Evolutionary conservation across 1,284 basidiomycete species (phyloP).

Genomic region (Macrocystidia cucumis): DNA sequence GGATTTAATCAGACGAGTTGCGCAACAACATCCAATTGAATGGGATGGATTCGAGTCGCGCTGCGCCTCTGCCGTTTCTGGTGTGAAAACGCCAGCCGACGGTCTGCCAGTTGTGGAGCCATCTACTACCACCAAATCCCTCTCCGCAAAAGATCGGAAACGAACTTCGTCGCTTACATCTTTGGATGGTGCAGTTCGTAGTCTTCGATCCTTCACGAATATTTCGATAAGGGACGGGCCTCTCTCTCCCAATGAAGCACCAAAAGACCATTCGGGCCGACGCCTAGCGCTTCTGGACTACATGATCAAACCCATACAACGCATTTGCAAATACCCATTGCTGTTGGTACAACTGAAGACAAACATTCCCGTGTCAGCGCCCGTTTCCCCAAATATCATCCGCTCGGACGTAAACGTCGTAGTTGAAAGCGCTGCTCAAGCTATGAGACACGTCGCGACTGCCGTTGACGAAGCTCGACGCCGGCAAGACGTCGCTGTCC

Average conservation of each 20-base stretch:
- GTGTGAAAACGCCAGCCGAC: conserved; percentile 17
- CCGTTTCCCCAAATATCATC: conserved; percentile 11
- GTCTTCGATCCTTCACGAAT: conserved; percentile 24
- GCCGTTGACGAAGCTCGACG: conserved; percentile 58
- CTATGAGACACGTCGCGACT: conserved; percentile 54
- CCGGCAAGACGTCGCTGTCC: conserved; percentile 56
- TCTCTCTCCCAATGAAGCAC: conserved; percentile 13
- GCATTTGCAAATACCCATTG: conserved; percentile 88
- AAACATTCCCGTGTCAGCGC: conserved; percentile 20
- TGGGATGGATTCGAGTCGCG: conserved; percentile 80
- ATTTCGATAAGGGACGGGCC: conserved; percentile 16
- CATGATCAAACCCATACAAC: conserved; percentile 85
- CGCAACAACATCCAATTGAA: conserved; percentile 53
- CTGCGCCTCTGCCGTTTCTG: conserved; percentile 47
- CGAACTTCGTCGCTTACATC: conserved; percentile 31
- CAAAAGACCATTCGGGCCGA: conserved; percentile 23
- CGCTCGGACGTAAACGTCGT: conserved; percentile 31
- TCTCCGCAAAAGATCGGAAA: conserved; percentile 21
- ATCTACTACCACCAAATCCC: conserved; percentile 1
- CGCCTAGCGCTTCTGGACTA: conserved; percentile 72
- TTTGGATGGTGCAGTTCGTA: conserved; percentile 28
- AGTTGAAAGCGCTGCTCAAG: conserved; percentile 46
- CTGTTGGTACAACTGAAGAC: conserved; percentile 70
- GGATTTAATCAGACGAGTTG: conserved; percentile 60
- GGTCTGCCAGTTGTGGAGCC: conserved; percentile 4